Conservation (phyloP, 495 filamentous ascomycete genomes). For the Annulohypoxylon moriforme region DNA sequence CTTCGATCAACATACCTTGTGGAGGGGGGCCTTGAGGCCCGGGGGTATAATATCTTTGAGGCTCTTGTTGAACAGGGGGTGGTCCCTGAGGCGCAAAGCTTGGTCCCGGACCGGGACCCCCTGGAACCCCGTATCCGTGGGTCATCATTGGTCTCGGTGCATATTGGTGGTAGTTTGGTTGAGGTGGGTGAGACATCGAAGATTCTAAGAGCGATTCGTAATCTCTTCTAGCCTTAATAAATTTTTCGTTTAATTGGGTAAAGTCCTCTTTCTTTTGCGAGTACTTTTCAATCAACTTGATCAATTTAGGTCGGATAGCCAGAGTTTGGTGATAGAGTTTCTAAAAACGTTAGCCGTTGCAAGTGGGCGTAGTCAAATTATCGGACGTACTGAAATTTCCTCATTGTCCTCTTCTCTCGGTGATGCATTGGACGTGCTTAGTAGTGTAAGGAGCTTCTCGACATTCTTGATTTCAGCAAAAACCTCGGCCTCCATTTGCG, state of each 20-base stretch:
- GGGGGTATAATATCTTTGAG: constrained; percentile 78
- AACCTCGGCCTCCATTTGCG: constrained; percentile 96
- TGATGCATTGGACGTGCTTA: constrained; percentile 94
- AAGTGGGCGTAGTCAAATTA: neutral
- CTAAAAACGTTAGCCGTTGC: constrained; percentile 51
- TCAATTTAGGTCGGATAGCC: constrained; percentile 94
- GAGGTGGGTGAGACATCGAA: constrained; percentile 90
- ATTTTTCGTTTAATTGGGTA: constrained; percentile 97
- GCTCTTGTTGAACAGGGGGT: constrained; percentile 66
- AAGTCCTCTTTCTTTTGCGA: constrained; percentile 99
- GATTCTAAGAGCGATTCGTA: constrained; percentile 96
- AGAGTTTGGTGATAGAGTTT: constrained; percentile 93
- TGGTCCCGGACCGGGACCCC: constrained; percentile 51
- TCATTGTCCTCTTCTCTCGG: constrained; percentile 89
- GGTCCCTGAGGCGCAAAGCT: constrained; percentile 61
- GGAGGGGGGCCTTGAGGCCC: constrained; percentile 52
- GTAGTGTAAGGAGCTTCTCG: constrained; percentile 90
- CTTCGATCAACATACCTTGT: constrained; percentile 46
- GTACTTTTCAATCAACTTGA: constrained; percentile 98
- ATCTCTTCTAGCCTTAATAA: constrained; percentile 96
- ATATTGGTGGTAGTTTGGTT: constrained; percentile 73
- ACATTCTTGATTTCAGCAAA: constrained; percentile 99
- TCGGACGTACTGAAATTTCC: constrained; percentile 77
- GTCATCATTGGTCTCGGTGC: constrained; percentile 70
- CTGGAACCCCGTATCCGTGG: constrained; percentile 69